Evolutionary conservation across 2,329 filamentous ascomycete species (phyloP), one percentile per base, ranked within the genome.

Genomic region (Sclerotinia subarctica): DNA sequence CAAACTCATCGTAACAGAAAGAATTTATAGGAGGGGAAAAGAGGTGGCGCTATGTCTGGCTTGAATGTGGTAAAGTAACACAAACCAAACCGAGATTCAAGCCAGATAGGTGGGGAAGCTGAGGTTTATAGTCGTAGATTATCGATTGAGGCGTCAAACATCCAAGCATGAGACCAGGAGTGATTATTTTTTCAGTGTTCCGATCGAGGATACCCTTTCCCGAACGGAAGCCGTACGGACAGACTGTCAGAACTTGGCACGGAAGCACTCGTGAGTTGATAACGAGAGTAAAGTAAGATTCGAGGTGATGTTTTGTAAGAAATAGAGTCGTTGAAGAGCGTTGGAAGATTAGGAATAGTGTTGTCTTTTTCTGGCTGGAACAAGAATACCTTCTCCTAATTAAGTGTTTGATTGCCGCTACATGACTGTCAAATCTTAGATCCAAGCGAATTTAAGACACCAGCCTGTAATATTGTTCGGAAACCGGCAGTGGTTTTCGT

Each of bases 151-250:
- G 64, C 64, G 64, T 59, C 1, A 24, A 47, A 24, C 29, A 24
- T 21, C 29, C 21, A 66, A 66, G 52, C 62, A 64, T 64, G 62
- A 64, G 62, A 53, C 49, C 62, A 53, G 38, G 62, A 54, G 62
- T 38, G 35, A 64, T 35, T 54, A 51, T 57, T 47, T 47, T n/a
- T 19, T 29, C 52, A 47, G n/a, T 13, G 52, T 49, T 17, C 53
- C 64, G 64, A 66, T 32, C 44, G n/a, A 66, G 4, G 35, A 38
- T 26, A 24, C 17, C 17, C n/a, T 38, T 42, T 52, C 11, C 64
- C 53, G 64, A 66, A 7, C 38, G 29, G 49, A 66, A 58, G 56
- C 44, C 44, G 64, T 51, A 47, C 64, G 44, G 64, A 66, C 53
- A 53, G 64, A 66, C 5, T 59, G 17, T 49, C 44, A 21, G 32